Conservation (phyloP, 257 asterid species). For the Jasminum sambac region DNA sequence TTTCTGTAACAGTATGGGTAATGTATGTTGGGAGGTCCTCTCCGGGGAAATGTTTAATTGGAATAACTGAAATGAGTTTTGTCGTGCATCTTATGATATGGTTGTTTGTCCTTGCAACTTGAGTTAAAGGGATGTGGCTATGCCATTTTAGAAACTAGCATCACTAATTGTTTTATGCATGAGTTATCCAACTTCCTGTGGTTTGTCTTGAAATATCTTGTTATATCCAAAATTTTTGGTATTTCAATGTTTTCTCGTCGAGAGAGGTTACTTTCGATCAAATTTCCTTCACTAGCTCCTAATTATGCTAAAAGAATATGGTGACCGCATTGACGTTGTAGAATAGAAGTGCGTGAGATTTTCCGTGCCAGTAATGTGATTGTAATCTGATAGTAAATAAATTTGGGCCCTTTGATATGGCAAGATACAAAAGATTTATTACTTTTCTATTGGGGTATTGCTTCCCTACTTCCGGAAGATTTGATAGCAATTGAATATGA, state of each 20-base stretch:
- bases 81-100: background rate
- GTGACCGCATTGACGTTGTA: background rate
- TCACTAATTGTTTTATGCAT: background rate
- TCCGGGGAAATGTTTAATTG: slow-evolving; percentile 1
- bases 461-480: background rate
- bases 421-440: background rate
- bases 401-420: background rate
- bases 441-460: background rate
- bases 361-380: background rate
- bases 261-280: background rate
- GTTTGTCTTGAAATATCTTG: background rate
- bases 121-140: background rate
- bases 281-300: background rate
- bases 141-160: background rate
- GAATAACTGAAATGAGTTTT: slow-evolving; percentile 3
- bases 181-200: background rate
- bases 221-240: too few species aligned
- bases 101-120: background rate
- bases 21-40: background rate
- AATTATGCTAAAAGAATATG: background rate
- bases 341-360: background rate
- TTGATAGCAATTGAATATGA: background rate
- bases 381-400: background rate
- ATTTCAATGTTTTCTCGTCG: too few species aligned
- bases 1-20: background rate